phyloP scores from a whole-genome alignment of 805 yeast species.

The Millerozyma miso region DNA sequence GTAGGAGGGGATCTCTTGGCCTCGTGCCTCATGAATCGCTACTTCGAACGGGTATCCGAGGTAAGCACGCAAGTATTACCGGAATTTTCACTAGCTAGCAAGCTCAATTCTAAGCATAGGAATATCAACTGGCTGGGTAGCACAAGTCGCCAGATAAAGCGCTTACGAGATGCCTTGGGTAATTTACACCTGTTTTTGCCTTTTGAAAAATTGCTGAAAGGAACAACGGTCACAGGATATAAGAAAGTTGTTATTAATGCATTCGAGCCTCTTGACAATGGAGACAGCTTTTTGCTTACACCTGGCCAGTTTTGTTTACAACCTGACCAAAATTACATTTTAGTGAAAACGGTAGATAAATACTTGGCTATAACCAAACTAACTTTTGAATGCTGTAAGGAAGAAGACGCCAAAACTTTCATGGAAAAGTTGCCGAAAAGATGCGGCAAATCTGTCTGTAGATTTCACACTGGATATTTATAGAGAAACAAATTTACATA shows the following conservation, averaged over 20 bases:
- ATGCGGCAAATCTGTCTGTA: slow-evolving; percentile 30
- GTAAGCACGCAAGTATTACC: slow-evolving; percentile 15
- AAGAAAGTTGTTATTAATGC: slow-evolving; percentile 50
- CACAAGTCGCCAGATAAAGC: slow-evolving; percentile 34
- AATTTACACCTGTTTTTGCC: slow-evolving; percentile 46
- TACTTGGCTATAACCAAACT: slow-evolving; percentile 30
- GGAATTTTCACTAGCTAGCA: slow-evolving; percentile 53
- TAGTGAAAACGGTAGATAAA: slow-evolving; percentile 45
- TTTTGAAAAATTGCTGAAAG: slow-evolving; percentile 29
- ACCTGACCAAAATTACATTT: slow-evolving; percentile 14
- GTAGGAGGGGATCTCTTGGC: slow-evolving; percentile 60
- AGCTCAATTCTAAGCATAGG: slow-evolving; percentile 40
- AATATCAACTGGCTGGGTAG: slow-evolving; percentile 46
- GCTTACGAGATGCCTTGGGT: slow-evolving; percentile 52
- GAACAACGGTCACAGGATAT: slow-evolving; percentile 15
- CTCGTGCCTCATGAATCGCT: slow-evolving; percentile 34
- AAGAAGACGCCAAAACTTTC: slow-evolving; percentile 46
- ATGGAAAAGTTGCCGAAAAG: slow-evolving; percentile 42
- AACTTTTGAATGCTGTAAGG: slow-evolving; percentile 53
- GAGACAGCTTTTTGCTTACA: slow-evolving; percentile 1
- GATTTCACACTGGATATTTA: slow-evolving; percentile 4
- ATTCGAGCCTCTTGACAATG: slow-evolving; percentile 13
- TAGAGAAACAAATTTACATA: not conserved
- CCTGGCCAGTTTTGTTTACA: slow-evolving; percentile 21
- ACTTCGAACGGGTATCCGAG: slow-evolving; percentile 12